phyloP scores from a whole-genome alignment of 192 early-diverging fungal species.

The Entrophospora sp. region DNA sequence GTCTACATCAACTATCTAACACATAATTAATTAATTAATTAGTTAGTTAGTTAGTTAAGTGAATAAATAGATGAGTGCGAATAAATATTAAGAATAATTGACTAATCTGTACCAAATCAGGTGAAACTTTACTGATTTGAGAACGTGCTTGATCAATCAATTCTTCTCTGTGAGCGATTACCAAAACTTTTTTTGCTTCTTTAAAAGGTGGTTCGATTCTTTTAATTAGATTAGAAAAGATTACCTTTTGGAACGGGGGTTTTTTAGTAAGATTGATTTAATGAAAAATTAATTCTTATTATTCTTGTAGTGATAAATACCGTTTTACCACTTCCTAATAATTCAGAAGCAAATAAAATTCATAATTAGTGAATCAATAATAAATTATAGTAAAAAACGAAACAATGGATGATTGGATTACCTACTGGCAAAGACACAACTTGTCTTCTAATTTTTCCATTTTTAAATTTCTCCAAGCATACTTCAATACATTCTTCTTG shows the following conservation, averaged over 20 bases:
- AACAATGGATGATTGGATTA: neutral
- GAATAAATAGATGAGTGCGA: too few species aligned
- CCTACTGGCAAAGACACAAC: slow-evolving; percentile 68
- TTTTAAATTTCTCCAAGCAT: slow-evolving; percentile 42
- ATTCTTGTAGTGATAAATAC: slow-evolving; percentile 31
- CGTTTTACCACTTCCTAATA: slow-evolving; percentile 81
- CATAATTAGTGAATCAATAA: neutral
- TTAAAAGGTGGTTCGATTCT: slow-evolving; percentile 50
- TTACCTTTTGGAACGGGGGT: slow-evolving; percentile 41
- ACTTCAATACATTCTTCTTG: slow-evolving; percentile 78
- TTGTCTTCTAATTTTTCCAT: slow-evolving; percentile 57
- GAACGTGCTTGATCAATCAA: slow-evolving; percentile 69
- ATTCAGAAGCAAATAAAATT: neutral
- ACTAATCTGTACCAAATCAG: slow-evolving; percentile 44
- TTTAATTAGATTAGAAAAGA: slow-evolving; percentile 76
- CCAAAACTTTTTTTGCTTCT: slow-evolving; percentile 63
- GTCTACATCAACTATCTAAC: too few species aligned
- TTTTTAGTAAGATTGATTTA: too few species aligned
- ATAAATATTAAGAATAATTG: too few species aligned
- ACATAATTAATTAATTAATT: too few species aligned
- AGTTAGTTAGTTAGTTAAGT: neutral
- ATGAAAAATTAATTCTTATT: too few species aligned
- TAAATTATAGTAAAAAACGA: too few species aligned
- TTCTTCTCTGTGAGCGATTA: slow-evolving; percentile 87
- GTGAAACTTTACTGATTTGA: slow-evolving; percentile 55